Base-by-base conservation (phyloP, 2,329 filamentous ascomycete genomes). In the Botrytis aclada region DNA sequence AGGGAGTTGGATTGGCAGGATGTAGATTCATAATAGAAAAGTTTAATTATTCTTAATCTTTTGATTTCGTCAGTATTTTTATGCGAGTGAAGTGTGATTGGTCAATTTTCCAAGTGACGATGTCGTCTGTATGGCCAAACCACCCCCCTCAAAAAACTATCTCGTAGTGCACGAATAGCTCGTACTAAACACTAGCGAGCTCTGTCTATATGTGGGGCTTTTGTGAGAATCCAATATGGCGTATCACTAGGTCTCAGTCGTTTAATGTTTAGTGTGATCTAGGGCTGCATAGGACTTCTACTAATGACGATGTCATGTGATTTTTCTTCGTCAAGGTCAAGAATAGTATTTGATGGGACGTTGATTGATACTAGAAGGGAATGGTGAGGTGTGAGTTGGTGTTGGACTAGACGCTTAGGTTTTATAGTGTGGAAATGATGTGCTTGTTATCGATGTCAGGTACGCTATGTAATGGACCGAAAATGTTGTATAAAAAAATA, bases 141-240 rank as follows among this genome's bases (percentile, higher is more conserved):
- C 10, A 12, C 45, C 25, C 45, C 7, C 20, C n/a, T 0, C 14
- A 29, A 8, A 3, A 16, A 16, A 3, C 6, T 1, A 29, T 18
- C 14, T 8, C 8, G 7, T 18, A 29, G 51, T 2, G 1, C n/a
- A 29, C 8, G 7, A 18, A 14, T 29, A 29, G 7, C 14, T 29
- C n/a, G 6, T 18, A 7, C n/a, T 4, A 29, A 1, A 56, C 2
- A 4, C n/a, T 4, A 18, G 51, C n/a, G 3, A 56, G 1, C 29
- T 29, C 3, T 9, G 6, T 16, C 25, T 12, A 8, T 8, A 54
- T 18, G 3, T 54, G 14, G n/a, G 12, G 14, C 51, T 29, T 8
- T 3, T 2, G 0, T 0, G 8, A 18, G 3, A 29, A 1, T 18
- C 4, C n/a, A 18, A 32, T 0, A 29, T 56, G n/a, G 32, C 1